phyloP scores from a whole-genome alignment of 2,329 filamentous ascomycete species.

The Aspergillus sp. region DNA sequence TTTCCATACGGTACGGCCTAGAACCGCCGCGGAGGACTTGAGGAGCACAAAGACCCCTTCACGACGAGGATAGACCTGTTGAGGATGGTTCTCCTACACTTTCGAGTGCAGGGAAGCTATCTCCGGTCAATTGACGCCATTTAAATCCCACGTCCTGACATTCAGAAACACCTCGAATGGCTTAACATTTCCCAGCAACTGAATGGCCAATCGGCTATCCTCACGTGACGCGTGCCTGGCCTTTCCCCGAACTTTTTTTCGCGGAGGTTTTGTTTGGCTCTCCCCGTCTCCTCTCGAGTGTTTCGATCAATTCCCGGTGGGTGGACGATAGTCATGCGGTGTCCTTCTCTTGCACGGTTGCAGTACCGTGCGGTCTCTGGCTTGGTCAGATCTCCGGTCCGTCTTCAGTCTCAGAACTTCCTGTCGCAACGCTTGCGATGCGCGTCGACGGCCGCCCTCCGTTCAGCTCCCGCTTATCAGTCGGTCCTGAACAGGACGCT shows the following conservation, averaged over 20 bases:
- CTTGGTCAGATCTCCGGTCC: conserved; percentile 32
- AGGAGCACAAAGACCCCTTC: background rate
- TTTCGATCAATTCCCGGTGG: conserved; percentile 27
- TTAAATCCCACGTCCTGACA: background rate
- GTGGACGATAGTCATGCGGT: conserved; percentile 39
- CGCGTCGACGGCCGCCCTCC: conserved; percentile 37
- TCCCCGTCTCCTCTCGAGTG: conserved; percentile 13
- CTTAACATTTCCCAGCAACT: background rate
- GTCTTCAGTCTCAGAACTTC: conserved; percentile 36
- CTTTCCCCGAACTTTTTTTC: conserved; percentile 39
- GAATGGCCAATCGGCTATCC: conserved; percentile 16
- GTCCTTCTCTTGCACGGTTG: conserved; percentile 41
- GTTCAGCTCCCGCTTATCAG: conserved; percentile 35
- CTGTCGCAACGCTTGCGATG: conserved; percentile 36
- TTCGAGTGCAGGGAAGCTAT: background rate
- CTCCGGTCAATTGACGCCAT: background rate
- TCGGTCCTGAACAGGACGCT: conserved; percentile 40
- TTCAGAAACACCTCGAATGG: background rate
- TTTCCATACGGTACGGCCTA: background rate
- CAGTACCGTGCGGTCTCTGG: conserved; percentile 39
- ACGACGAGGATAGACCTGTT: too few relatives aligned
- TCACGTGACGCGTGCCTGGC: conserved; percentile 38
- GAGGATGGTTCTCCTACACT: too few relatives aligned
- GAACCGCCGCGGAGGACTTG: background rate
- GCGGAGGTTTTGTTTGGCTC: conserved; percentile 24